phyloP scores from a whole-genome alignment of 2,329 filamentous ascomycete genomes.

The Colletotrichum orbiculare region DNA sequence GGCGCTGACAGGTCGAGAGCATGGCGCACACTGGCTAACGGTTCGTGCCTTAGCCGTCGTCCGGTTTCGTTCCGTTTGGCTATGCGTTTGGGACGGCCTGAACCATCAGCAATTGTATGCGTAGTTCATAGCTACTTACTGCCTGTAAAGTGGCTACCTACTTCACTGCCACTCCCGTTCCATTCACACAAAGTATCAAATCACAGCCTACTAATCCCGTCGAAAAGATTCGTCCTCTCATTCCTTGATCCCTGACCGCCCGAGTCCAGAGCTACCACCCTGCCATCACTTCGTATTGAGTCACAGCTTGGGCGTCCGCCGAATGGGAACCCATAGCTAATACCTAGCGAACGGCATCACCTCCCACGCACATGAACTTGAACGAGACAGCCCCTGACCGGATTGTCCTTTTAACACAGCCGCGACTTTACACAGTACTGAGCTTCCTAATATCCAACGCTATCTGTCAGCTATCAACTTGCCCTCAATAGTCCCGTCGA shows the following conservation, averaged over 20 bases:
- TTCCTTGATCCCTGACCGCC: conserved; percentile 3
- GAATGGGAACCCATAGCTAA: conserved; percentile 12
- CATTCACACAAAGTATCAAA: conserved; percentile 17
- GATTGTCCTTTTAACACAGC: not conserved
- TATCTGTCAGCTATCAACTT: not conserved
- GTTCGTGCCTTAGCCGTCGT: no score
- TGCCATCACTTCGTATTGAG: conserved; percentile 32
- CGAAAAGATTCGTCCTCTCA: conserved; percentile 7
- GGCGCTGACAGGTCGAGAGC: no score
- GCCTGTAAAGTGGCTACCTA: no score
- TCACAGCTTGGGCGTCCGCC: conserved; percentile 20
- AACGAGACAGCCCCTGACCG: not conserved
- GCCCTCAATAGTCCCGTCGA: conserved; percentile 11
- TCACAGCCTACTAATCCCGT: conserved; percentile 14
- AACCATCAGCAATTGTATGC: no score
- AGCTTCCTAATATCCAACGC: not conserved
- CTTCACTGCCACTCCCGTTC: not conserved
- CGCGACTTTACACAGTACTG: not conserved
- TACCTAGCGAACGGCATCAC: not conserved
- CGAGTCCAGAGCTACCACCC: conserved; percentile 24
- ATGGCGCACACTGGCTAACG: no score
- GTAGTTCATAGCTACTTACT: no score
- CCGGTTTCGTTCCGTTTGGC: no score
- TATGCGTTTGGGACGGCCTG: no score
- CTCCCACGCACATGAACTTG: not conserved